Evolutionary conservation across 2,329 filamentous ascomycete genomes (phyloP).

Genomic region (Colletotrichum zoysiae): DNA sequence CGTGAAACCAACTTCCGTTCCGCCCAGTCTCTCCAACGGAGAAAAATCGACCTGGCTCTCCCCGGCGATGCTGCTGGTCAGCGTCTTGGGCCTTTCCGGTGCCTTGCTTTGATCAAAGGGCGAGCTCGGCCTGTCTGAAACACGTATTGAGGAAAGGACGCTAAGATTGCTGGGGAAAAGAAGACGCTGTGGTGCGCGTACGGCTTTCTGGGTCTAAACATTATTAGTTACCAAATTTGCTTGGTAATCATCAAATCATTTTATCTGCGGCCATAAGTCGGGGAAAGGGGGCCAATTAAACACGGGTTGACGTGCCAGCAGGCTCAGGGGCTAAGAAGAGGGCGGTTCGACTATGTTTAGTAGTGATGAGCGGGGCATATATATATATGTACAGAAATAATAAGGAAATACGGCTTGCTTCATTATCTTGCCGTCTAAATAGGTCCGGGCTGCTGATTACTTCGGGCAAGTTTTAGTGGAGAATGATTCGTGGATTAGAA

Average conservation of each 20-base stretch:
- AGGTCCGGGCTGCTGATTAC: neutral
- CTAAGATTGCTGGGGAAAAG: neutral
- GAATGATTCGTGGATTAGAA: no score
- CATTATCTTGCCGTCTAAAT: neutral
- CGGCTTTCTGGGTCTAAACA: slow-evolving; percentile 7
- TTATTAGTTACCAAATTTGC: neutral
- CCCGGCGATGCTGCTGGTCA: neutral
- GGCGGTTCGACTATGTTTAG: neutral
- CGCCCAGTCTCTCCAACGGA: neutral
- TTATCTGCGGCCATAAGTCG: neutral
- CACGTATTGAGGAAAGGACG: neutral
- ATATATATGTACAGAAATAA: no score
- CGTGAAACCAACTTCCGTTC: neutral
- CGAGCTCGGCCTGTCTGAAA: neutral
- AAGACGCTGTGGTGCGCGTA: slow-evolving; percentile 4
- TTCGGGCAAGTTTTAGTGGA: neutral
- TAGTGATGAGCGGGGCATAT: no score
- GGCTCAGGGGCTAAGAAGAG: neutral
- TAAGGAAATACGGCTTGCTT: no score
- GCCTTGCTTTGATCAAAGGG: neutral
- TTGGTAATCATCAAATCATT: no score
- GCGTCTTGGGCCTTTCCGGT: neutral
- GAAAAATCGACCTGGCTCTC: neutral
- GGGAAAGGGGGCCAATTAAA: neutral
- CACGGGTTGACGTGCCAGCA: neutral